Percentiles rank a stretch among this genome's conserved stretches.
phyloP scores from a whole-genome alignment of 2,329 filamentous ascomycete species.

The Arthrobotrys pseudoclavata region DNA sequence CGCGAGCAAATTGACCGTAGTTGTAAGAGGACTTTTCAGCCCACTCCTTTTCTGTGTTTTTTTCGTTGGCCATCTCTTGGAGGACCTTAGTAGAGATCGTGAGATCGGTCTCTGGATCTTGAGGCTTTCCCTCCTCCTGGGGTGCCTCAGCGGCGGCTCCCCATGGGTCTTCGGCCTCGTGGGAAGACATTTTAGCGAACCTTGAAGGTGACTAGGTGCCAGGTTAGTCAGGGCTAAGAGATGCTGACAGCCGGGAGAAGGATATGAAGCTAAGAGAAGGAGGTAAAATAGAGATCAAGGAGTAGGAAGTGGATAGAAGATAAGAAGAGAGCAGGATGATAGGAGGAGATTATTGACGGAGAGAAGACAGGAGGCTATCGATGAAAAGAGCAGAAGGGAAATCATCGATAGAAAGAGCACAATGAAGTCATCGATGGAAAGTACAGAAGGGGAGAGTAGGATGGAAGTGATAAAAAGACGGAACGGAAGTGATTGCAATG shows the following conservation, averaged over 20 bases:
- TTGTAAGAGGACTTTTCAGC: slow-evolving; percentile 65
- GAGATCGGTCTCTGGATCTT: slow-evolving; percentile 53
- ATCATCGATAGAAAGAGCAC: not conserved
- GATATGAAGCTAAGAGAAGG: not conserved
- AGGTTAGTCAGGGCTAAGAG: not conserved
- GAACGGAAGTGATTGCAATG: not conserved
- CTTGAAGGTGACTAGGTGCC: not conserved
- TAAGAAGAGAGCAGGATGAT: not conserved
- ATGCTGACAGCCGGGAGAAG: not conserved
- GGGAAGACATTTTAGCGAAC: slow-evolving; percentile 26
- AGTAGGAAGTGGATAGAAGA: not conserved
- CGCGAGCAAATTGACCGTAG: slow-evolving; percentile 66
- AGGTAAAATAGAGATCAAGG: not conserved
- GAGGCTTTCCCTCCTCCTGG: slow-evolving; percentile 36
- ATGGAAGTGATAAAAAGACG: not conserved
- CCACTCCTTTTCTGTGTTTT: slow-evolving; percentile 64
- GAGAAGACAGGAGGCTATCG: not conserved
- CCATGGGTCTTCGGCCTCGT: slow-evolving; percentile 33
- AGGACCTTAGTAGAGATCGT: slow-evolving; percentile 36
- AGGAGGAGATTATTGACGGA: not conserved
- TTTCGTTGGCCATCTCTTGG: slow-evolving; percentile 57
- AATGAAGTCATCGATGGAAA: not conserved
- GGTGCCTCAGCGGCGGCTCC: slow-evolving; percentile 23
- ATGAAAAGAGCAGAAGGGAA: not conserved
- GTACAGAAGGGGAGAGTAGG: not conserved